These are phyloP conservation scores for Asterophora parasitica DNA, from an alignment of 768 basidiomycete species.

Conservation along the genomic window DNA sequence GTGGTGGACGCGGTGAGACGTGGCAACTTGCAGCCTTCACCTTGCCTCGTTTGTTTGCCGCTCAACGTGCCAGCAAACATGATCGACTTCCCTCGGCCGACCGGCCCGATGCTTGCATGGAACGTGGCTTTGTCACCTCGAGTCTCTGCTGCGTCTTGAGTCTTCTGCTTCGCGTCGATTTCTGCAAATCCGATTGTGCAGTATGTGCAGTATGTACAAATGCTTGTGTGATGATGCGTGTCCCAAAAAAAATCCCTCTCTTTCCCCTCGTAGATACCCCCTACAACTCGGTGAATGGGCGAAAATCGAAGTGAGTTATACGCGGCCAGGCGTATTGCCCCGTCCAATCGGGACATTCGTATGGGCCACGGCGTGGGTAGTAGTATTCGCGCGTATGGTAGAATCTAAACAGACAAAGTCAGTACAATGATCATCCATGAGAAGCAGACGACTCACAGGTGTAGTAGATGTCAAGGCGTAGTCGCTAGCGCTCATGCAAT, in stretches of 20 bases:
- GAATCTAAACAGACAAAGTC: background rate
- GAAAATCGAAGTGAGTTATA: constrained; percentile 6
- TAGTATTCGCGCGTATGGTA: background rate
- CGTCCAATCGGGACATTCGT: background rate
- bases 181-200: constrained; percentile 12
- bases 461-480: background rate
- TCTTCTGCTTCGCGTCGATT: background rate
- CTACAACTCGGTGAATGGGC: constrained; percentile 1
- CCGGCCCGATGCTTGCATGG: background rate
- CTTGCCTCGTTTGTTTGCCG: constrained; percentile 11
- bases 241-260: background rate
- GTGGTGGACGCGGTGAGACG: constrained; percentile 15
- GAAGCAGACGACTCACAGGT: background rate
- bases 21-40: constrained; percentile 15
- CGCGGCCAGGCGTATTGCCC: constrained; percentile 3
- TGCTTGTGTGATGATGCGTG: constrained; percentile 4
- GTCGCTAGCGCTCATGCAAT: constrained; percentile 5
- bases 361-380: background rate
- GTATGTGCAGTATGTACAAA: constrained; percentile 4
- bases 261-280: background rate
- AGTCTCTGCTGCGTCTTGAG: no score
- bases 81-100: constrained; percentile 1
- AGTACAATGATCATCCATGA: background rate
- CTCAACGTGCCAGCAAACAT: constrained; percentile 4
- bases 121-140: no score